Evolutionary conservation across 108 stramenopile genomes (phyloP), one percentile per base, ranked within the genome.

Genomic region (Nannochloropsis gaditana): DNA sequence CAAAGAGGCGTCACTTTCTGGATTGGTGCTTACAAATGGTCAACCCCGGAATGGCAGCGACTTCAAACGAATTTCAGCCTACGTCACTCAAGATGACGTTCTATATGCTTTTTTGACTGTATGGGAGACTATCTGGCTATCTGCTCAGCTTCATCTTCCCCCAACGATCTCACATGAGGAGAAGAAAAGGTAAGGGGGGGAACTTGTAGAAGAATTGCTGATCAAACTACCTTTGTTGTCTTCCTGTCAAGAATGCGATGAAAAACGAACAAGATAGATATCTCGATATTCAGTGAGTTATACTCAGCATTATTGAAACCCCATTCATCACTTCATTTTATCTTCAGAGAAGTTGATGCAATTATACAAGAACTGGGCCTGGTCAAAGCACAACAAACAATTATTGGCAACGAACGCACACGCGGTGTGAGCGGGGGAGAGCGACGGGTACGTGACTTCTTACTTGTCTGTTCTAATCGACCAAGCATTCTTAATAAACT

Each of bases 351-450:
- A 5, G 83, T 84, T 11, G 43, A 43, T 4, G 3, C 45, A 3
- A 45, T 87, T 80, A 84, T 87, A 9, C 41, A 43, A 31, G 79
- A 80, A 21, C 47, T 87, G 42, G 86, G 86, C 17, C 79, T 87
- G 31, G 41, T 42, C 43, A 73, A 84, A 5, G 83, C 42, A 31
- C 15, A n/a, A 5, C 50, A 87, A 31, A 84, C 84, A 17, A 83
- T 83, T 41, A 84, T 87, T 11, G 86, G 86, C 9, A 84, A 87
- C 59, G 84, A 84, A 21, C 82, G 79, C 11, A 15, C 21, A 41
- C 50, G 84, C 83, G 86, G 86, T 4, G 84, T 87, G n/a, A 83
- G 82, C 41, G 86, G 86, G 17, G 86, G 86, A 5, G 86, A 87
- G 47, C 21, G 83, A 73, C 3, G 59, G 59, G 59, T 73, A n/a